Percentiles rank a stretch among this genome's conserved stretches.
These are phyloP conservation scores for Eucalyptus polyanthemos DNA, from an alignment of 345 rosid species.

Conservation along the genomic window DNA sequence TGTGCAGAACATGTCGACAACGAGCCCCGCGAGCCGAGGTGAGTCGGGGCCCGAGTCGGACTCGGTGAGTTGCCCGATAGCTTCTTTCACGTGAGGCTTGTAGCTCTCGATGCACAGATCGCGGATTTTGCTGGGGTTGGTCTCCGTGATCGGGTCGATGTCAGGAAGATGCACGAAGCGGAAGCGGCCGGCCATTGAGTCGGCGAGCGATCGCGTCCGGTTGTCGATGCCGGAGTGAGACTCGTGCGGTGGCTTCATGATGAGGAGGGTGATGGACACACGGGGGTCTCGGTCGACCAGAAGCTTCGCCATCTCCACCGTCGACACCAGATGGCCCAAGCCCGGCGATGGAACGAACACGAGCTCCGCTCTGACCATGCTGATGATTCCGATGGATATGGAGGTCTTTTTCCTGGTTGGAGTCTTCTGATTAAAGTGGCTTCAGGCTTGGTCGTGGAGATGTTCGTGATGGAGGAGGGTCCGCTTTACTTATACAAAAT, in stretches of 20 bases:
- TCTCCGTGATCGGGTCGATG: not conserved
- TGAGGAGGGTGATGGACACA: conserved; percentile 5
- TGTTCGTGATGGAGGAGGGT: not conserved
- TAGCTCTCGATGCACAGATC: not conserved
- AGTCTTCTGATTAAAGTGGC: not conserved
- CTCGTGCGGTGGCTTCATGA: not conserved
- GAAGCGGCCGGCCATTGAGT: not conserved
- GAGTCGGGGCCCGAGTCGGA: not conserved
- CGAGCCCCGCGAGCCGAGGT: conserved; percentile 3
- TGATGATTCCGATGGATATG: not conserved
- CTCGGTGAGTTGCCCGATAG: not conserved
- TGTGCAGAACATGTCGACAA: conserved; percentile 22
- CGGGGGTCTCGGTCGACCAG: conserved; percentile 1
- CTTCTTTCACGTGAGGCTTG: conserved; percentile 1
- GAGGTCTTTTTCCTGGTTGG: not conserved
- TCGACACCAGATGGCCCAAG: conserved; percentile 3
- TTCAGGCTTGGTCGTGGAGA: not conserved
- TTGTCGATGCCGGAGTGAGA: not conserved
- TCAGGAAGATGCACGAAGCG: not conserved
- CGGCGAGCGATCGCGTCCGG: not conserved
- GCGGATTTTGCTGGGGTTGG: not conserved
- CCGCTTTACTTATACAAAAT: not conserved
- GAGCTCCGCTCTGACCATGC: not conserved
- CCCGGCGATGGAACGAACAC: not conserved
- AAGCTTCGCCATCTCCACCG: conserved; percentile 3